Evolutionary conservation across 75 land plant species (phyloP), one percentile per base, ranked within the genome.

Genomic region (Gnetum montanum): DNA sequence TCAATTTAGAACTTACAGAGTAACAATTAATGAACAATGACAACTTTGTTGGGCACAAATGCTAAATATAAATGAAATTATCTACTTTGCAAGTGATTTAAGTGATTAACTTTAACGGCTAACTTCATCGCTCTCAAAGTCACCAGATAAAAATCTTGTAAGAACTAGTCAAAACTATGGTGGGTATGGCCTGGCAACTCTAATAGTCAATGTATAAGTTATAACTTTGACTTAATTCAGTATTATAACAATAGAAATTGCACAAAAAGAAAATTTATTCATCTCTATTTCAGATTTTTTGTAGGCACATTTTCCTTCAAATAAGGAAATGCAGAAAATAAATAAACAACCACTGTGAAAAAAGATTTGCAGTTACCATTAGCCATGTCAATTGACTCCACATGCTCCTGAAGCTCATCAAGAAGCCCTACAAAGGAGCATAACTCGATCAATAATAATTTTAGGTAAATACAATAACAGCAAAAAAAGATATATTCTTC

Each of bases 371-470:
- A 55, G 62, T 46, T 67, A 89, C 96, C 99, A 78, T 95, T 95
- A 15, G 99, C 99, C 88, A 86, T 86, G 65, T 95, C 99, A 61
- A 95, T 90, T 5, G 99, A 77, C 57, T 95, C 99, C 0, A 95
- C 99, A 72, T 95, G 92, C 47, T 86, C 88, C 62, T 95, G 97
- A 15, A 95, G 75, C 69, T 95, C 99, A 68, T 95, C 99, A 62
- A 95, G 50, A 84, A 94, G 72, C 49, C 69, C 98, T 90, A 76
- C 65, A 63, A 65, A 40, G n/a, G n/a, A n/a, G n/a, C n/a, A 43
- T 16, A 2, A 63, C 13, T 4, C 15, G 12, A 43, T 41, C 22
- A 24, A 44, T 6, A 8, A 6, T 18, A 61, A 61, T 35, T 33
- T 12, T 22, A 34, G 29, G 7, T 10, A 2, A 4, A 18, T 51